Evolutionary conservation across 2,329 filamentous ascomycete species (phyloP).

Genomic region (Rhinocladiella mackenziei): DNA sequence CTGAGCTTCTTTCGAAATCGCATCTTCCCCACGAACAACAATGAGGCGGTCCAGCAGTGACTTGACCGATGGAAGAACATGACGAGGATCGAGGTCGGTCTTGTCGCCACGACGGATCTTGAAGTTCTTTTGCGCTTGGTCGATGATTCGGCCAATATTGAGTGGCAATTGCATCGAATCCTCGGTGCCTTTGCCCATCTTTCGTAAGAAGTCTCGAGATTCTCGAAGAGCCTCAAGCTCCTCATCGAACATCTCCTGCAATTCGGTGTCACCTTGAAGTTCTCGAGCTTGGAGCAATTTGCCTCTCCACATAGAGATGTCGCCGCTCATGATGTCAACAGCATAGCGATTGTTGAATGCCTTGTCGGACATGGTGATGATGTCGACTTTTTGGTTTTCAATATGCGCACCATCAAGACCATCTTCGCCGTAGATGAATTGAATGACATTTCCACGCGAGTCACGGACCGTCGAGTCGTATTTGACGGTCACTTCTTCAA

Average conservation of each 20-base stretch:
- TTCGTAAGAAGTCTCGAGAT: constrained; percentile 73
- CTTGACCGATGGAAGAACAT: constrained; percentile 77
- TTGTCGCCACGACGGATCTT: constrained; percentile 79
- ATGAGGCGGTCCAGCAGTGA: constrained; percentile 71
- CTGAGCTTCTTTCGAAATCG: constrained; percentile 80
- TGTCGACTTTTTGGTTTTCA: constrained; percentile 85
- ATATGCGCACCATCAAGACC: constrained; percentile 91
- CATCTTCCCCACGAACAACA: constrained; percentile 80
- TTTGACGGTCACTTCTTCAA: constrained; percentile 95
- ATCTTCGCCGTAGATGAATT: constrained; percentile 97
- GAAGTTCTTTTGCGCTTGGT: constrained; percentile 85
- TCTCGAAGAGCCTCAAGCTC: constrained; percentile 75
- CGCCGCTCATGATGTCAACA: constrained; percentile 76
- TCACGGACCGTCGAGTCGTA: constrained; percentile 98
- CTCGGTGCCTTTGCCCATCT: constrained; percentile 60
- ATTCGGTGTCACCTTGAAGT: constrained; percentile 78
- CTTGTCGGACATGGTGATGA: constrained; percentile 72
- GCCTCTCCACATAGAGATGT: constrained; percentile 60
- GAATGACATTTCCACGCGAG: constrained; percentile 90
- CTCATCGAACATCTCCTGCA: constrained; percentile 79
- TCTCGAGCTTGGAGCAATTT: constrained; percentile 82
- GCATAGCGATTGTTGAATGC: constrained; percentile 78
- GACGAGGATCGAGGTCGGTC: constrained; percentile 83
- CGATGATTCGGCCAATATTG: constrained; percentile 85
- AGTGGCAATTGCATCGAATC: constrained; percentile 75